Conservation (phyloP, 1,284 basidiomycete species). For the Farysia itapuensis region DNA sequence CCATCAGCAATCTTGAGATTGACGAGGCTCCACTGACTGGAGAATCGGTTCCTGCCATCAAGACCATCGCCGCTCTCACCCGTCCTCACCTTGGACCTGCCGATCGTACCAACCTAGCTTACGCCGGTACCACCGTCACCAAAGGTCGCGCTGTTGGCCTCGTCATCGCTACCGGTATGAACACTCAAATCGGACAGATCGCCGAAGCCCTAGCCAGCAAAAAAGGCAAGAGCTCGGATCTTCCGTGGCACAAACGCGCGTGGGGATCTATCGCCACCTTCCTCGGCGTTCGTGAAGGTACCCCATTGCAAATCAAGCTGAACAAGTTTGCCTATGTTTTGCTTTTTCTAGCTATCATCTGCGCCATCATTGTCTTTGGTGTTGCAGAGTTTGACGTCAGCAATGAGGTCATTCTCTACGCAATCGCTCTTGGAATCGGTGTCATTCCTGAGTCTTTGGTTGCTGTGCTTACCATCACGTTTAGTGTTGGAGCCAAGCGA, state of each 20-base stretch:
- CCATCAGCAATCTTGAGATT: conserved; percentile 48
- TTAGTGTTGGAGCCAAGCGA: conserved; percentile 52
- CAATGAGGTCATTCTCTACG: conserved; percentile 64
- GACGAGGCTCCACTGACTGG: conserved; percentile 54
- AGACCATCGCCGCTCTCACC: conserved; percentile 30
- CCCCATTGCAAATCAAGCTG: conserved; percentile 69
- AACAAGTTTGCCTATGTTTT: conserved; percentile 69
- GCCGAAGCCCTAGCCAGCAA: conserved; percentile 43
- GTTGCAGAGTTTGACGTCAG: conserved; percentile 61
- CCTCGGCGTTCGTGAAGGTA: conserved; percentile 64
- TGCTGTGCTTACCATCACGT: conserved; percentile 58
- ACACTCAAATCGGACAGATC: conserved; percentile 53
- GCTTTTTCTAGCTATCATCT: conserved; percentile 65
- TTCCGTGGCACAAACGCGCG: conserved; percentile 27
- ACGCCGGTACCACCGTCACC: conserved; percentile 49
- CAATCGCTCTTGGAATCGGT: conserved; percentile 53
- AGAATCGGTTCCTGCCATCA: conserved; percentile 49
- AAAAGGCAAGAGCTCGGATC: conserved; percentile 8
- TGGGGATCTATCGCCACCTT: conserved; percentile 45
- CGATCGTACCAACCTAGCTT: conserved; percentile 49
- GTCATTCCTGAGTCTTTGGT: conserved; percentile 61
- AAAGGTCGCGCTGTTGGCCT: conserved; percentile 49
- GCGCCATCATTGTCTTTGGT: conserved; percentile 63
- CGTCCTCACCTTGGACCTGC: conserved; percentile 36
- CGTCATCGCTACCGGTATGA: conserved; percentile 46